Evolutionary conservation across 208 protist species (phyloP).

Genomic region (Herpetomonas tarakana): DNA sequence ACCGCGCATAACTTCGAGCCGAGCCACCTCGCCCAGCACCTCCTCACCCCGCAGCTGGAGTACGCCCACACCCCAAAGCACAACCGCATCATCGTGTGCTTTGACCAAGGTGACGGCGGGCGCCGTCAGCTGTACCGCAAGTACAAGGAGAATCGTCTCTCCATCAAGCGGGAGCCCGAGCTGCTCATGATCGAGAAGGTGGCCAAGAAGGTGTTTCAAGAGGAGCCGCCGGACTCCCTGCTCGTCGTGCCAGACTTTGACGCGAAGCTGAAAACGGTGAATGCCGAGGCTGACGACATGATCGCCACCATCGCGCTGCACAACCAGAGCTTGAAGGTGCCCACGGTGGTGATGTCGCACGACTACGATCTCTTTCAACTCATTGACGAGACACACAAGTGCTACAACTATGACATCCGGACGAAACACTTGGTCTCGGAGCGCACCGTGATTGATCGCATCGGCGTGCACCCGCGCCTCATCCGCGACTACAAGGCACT

Average conservation of each 20-base stretch:
- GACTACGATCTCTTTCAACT: constrained; percentile 90
- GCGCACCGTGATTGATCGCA: constrained; percentile 67
- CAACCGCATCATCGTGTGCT: constrained; percentile 86
- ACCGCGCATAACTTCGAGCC: constrained; percentile 88
- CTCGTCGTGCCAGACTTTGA: constrained; percentile 77
- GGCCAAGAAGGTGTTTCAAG: constrained; percentile 71
- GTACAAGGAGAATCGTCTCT: constrained; percentile 75
- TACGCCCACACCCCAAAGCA: constrained; percentile 84
- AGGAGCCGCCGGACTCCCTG: constrained; percentile 64
- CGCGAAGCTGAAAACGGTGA: constrained; percentile 54
- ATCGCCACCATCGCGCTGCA: constrained; percentile 77
- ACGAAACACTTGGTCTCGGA: constrained; percentile 87
- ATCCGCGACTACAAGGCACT: constrained; percentile 87
- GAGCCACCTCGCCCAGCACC: constrained; percentile 69
- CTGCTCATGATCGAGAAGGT: constrained; percentile 77
- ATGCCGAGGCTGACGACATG: constrained; percentile 91
- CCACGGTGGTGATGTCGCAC: constrained; percentile 85
- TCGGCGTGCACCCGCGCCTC: constrained; percentile 81
- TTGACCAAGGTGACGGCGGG: constrained; percentile 90
- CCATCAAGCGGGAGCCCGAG: constrained; percentile 38
- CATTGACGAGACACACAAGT: constrained; percentile 67
- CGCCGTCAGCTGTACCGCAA: constrained; percentile 62
- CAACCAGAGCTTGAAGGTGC: constrained; percentile 69
- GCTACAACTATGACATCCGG: constrained; percentile 85
- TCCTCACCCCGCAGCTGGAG: constrained; percentile 86